Percentiles rank a stretch among this genome's conserved stretches.
Conservation (phyloP, 1,284 basidiomycete genomes). For the Stygiomarasmius scandens region DNA sequence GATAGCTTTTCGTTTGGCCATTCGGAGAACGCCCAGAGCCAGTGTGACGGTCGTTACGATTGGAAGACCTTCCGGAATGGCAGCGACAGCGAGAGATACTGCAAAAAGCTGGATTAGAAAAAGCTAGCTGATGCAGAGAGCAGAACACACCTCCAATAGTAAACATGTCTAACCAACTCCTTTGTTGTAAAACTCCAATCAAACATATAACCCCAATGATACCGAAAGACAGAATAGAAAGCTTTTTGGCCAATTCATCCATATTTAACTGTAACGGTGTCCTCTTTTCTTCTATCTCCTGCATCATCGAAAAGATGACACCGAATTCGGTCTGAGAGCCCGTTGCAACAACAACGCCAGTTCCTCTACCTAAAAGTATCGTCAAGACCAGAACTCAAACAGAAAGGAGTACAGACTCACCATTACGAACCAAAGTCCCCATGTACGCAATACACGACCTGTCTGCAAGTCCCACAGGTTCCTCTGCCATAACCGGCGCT, state of each 20-base stretch:
- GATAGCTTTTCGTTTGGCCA: constrained; percentile 94
- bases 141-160: constrained; percentile 85
- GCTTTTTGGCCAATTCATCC: constrained; percentile 94
- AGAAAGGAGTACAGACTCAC: constrained; percentile 39
- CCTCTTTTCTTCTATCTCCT: constrained; percentile 92
- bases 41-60: constrained; percentile 98
- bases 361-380: constrained; percentile 73
- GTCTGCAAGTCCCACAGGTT: constrained; percentile 80
- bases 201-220: constrained; percentile 94
- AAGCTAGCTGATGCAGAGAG: constrained; percentile 4
- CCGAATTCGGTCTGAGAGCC: constrained; percentile 94
- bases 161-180: constrained; percentile 98
- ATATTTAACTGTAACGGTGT: constrained; percentile 94
- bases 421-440: constrained; percentile 95
- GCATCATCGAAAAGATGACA: constrained; percentile 97
- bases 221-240: constrained; percentile 89
- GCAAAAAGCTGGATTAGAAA: constrained; percentile 6
- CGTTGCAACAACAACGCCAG: constrained; percentile 89
- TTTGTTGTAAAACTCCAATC: constrained; percentile 84
- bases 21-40: constrained; percentile 90
- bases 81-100: constrained; percentile 96
- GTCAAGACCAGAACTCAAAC: too few species aligned
- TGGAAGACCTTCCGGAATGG: constrained; percentile 95
- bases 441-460: constrained; percentile 92
- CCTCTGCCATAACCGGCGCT: constrained; percentile 25